These are phyloP conservation scores for Russula sp. DNA, from an alignment of 768 basidiomycete genomes.

Conservation along the genomic window DNA sequence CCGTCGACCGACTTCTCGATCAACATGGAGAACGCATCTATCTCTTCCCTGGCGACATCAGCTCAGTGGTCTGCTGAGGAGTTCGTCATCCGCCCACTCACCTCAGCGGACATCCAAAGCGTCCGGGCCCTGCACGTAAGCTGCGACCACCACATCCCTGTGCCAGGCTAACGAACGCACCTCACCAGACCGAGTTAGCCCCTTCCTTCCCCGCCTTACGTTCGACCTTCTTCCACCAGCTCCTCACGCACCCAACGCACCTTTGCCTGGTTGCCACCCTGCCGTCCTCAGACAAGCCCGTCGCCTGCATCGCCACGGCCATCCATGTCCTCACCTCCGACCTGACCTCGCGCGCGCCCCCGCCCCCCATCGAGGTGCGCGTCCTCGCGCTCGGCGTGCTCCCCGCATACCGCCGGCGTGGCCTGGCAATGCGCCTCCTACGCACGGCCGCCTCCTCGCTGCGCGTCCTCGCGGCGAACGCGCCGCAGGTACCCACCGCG, in stretches of 20 bases:
- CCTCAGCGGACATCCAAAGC: slow-evolving; percentile 18
- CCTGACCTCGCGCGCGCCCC: slow-evolving; percentile 34
- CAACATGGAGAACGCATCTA: slow-evolving; percentile 15
- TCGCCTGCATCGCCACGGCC: slow-evolving; percentile 18
- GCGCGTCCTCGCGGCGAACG: slow-evolving; percentile 12
- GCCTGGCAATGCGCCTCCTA: slow-evolving; percentile 42
- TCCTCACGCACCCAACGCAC: slow-evolving; percentile 20
- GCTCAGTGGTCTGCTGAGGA: slow-evolving; percentile 9
- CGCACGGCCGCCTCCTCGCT: slow-evolving; percentile 30
- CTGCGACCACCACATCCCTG: not conserved
- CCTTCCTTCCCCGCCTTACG: slow-evolving; percentile 10
- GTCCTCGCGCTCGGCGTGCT: slow-evolving; percentile 50
- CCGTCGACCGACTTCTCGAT: not conserved
- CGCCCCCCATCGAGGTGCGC: slow-evolving; percentile 45
- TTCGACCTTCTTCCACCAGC: slow-evolving; percentile 21
- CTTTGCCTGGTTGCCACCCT: slow-evolving; percentile 17
- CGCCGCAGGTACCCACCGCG: slow-evolving; percentile 12
- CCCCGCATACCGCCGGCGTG: slow-evolving; percentile 39
- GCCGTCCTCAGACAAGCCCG: slow-evolving; percentile 15
- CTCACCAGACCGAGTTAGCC: slow-evolving; percentile 3
- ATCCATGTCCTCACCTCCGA: slow-evolving; percentile 28
- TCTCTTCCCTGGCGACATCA: not conserved
- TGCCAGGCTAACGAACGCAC: not conserved
- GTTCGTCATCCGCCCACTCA: slow-evolving; percentile 19
- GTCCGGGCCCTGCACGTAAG: slow-evolving; percentile 20